Evolutionary conservation across 345 rosid genomes (phyloP), one percentile per base, ranked within the genome.

Genomic region (Rubroshorea leprosula): DNA sequence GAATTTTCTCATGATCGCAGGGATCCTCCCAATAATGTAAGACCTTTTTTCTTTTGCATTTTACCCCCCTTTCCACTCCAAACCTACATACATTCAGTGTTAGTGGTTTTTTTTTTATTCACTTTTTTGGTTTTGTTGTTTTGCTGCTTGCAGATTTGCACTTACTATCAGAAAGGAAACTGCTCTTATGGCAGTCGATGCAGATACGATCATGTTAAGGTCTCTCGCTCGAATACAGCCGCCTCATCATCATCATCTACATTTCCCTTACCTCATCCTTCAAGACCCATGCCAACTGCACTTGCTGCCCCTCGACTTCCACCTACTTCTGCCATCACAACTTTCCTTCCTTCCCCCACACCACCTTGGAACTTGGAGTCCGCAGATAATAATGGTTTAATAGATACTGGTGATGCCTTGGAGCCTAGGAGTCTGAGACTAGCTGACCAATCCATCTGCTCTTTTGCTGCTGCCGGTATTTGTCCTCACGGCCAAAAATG

Each of bases 1-100:
- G 97, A 87, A 64, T 93, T 73, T 73, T 87, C 94, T 13, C 99
- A 93, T 75, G 92, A 85, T 63, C 75, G 82, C 79, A 87, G 76
- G 52, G 81, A 78, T 58, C 77, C 86, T 1, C 20, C 83, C 0
- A 78, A 78, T 65, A 86, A 83, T 74, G 99, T 93, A 80, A 66
- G 60, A 24, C 43, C 8, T 24, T 54, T 49, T 49, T 1, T 10
- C 51, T 61, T 5, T 47, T 38, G 17, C 1, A 27, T 22, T 49
- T 25, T 45, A 49, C 26, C 5, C 53, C 51, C 3, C n/a, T n/a
- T n/a, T n/a, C n/a, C n/a, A n/a, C n/a, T n/a, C n/a, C n/a, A n/a
- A n/a, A n/a, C 57, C 12, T 53, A 31, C 44, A 20, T 19, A 43
- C 11, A 43, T 21, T 23, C 24, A n/a, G 19, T 6, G 35, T 26